phyloP scores from a whole-genome alignment of 2,329 filamentous ascomycete species.

The Fusarium temperatum region DNA sequence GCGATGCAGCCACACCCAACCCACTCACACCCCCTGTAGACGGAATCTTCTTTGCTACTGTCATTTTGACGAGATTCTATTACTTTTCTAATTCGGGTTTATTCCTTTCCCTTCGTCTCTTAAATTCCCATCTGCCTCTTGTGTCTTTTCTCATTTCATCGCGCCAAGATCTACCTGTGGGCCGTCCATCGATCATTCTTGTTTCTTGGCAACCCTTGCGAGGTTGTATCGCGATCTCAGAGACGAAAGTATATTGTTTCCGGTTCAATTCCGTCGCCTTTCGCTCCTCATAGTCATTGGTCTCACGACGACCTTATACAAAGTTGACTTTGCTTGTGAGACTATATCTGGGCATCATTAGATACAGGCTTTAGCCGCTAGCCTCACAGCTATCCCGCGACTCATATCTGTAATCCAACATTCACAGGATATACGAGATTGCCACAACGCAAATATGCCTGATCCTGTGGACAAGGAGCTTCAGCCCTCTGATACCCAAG shows the following conservation, averaged over 20 bases:
- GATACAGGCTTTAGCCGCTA: not conserved
- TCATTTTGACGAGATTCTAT: conserved; percentile 20
- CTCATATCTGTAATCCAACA: not conserved
- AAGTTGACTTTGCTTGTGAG: not conserved
- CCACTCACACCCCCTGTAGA: not conserved
- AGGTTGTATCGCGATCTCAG: conserved; percentile 8
- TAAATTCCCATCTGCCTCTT: not conserved
- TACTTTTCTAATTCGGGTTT: conserved; percentile 9
- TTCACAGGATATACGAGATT: not conserved
- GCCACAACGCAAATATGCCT: conserved; percentile 36
- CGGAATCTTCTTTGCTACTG: conserved; percentile 13
- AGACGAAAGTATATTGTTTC: conserved; percentile 13
- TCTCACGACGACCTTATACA: not conserved
- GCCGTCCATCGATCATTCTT: not conserved
- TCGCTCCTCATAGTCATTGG: not conserved
- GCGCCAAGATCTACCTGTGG: conserved; percentile 8
- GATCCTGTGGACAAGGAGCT: conserved; percentile 42
- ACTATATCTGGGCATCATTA: not conserved
- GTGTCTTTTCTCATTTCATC: not conserved
- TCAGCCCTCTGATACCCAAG: conserved; percentile 43
- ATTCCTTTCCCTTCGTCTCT: conserved; percentile 13
- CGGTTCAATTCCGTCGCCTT: conserved; percentile 12
- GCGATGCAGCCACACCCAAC: conserved; percentile 25
- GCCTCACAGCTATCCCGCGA: not conserved
- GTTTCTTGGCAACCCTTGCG: conserved; percentile 4